Evolutionary conservation across 768 basidiomycete genomes (phyloP).

Genomic region (Jaapia argillacea): DNA sequence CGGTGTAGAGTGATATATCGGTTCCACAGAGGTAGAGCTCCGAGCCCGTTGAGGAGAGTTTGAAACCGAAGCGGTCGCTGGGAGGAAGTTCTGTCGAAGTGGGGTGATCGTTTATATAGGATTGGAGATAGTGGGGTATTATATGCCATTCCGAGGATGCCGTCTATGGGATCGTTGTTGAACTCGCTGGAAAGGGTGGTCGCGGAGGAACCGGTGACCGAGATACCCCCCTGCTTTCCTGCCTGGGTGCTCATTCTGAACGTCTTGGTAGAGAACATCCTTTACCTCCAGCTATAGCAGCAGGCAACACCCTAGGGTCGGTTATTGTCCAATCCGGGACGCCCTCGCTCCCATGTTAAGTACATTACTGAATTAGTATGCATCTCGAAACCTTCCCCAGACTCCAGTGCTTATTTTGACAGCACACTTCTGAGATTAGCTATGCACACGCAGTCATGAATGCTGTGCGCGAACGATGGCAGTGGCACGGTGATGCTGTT

Average conservation of each 20-base stretch:
- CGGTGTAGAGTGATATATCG: conserved; percentile 29
- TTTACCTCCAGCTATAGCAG: no score
- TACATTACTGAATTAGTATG: no score
- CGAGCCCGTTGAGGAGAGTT: conserved; percentile 30
- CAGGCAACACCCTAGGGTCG: no score
- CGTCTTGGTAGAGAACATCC: conserved; percentile 22
- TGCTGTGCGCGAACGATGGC: no score
- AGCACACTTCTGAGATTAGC: no score
- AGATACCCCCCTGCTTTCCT: no score
- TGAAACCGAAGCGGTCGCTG: conserved; percentile 31
- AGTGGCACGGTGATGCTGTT: no score
- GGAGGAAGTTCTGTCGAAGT: conserved; percentile 15
- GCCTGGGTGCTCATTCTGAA: conserved; percentile 11
- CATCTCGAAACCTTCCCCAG: no score
- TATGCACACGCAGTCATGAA: no score
- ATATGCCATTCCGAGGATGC: conserved; percentile 14
- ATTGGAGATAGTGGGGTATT: conserved; percentile 16
- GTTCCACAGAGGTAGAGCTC: conserved; percentile 50
- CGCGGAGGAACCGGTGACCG: conserved; percentile 13
- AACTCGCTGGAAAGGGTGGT: conserved; percentile 10
- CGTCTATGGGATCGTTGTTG: conserved; percentile 10
- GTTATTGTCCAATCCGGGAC: conserved; percentile 20
- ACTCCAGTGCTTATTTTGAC: no score
- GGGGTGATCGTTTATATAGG: conserved; percentile 13
- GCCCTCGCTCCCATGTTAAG: no score